Percentiles rank a stretch among this genome's conserved stretches.
phyloP scores from a whole-genome alignment of 2,329 filamentous ascomycete species.

The Xylariaceae sp. region DNA sequence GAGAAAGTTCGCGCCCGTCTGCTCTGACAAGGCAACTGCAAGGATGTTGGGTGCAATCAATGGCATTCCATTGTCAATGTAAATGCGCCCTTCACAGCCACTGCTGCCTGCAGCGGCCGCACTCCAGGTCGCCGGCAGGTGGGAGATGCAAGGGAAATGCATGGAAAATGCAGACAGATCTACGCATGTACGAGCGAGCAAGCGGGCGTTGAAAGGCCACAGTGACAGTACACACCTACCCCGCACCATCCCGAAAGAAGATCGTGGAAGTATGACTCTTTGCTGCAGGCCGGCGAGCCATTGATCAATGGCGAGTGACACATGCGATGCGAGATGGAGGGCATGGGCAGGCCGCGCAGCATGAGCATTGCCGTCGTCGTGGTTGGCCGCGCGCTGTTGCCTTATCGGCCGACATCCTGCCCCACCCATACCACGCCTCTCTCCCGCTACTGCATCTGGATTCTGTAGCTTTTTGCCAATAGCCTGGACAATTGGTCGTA shows the following conservation, averaged over 20 bases:
- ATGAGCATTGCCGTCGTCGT: not conserved
- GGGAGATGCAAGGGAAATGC: no score
- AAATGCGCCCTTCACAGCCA: slow-evolving; percentile 7
- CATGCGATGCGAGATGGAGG: no score
- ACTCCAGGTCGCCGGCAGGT: no score
- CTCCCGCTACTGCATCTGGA: no score
- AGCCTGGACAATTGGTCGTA: not conserved
- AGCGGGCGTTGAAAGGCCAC: no score
- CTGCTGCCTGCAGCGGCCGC: slow-evolving; percentile 10
- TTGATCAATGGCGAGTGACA: not conserved
- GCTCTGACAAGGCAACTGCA: slow-evolving; percentile 4
- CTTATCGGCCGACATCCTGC: slow-evolving; percentile 14
- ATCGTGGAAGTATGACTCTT: slow-evolving; percentile 10
- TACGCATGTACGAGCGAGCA: no score
- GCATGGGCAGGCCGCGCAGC: no score
- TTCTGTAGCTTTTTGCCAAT: not conserved
- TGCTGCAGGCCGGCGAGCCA: not conserved
- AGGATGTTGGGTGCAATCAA: slow-evolving; percentile 14
- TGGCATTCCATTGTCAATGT: not conserved
- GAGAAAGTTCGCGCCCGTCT: slow-evolving; percentile 3
- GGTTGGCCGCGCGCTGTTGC: not conserved
- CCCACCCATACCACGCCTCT: slow-evolving; percentile 1
- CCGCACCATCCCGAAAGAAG: no score
- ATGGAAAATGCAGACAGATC: no score
- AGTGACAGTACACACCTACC: no score